phyloP scores from a whole-genome alignment of 371 early-diverging fungal species.

The Mortierella sp. region DNA sequence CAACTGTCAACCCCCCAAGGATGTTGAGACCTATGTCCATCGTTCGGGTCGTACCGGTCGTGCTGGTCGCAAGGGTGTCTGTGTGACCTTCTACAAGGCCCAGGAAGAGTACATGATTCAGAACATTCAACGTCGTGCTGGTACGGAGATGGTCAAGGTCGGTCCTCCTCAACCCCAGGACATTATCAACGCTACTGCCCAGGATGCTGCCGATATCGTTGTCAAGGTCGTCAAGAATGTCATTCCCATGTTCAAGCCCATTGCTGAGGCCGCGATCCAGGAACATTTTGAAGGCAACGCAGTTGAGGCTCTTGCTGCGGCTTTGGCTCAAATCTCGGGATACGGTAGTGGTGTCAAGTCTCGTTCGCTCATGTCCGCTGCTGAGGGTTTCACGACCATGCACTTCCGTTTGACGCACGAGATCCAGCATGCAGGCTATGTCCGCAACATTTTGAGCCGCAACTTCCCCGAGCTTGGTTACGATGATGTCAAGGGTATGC shows the following conservation, averaged over 20 bases:
- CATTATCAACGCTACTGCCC: conserved; percentile 82
- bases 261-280: conserved; percentile 78
- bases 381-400: conserved; percentile 83
- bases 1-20: conserved; percentile 96
- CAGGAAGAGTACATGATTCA: conserved; percentile 81
- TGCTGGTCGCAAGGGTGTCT: conserved; percentile 91
- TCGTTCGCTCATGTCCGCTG: conserved; percentile 85
- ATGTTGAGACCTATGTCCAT: conserved; percentile 96
- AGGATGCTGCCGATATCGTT: conserved; percentile 76
- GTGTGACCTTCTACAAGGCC: conserved; percentile 93
- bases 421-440: conserved; percentile 83
- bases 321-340: conserved; percentile 86
- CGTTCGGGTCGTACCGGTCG: conserved; percentile 98
- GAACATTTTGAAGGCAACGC: conserved; percentile 62
- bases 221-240: conserved; percentile 77
- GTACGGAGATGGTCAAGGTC: conserved; percentile 81
- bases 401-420: conserved; percentile 67
- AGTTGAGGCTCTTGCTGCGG: conserved; percentile 80
- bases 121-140: conserved; percentile 79
- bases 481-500: conserved; percentile 77
- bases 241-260: conserved; percentile 76
- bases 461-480: conserved; percentile 74
- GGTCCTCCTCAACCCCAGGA: conserved; percentile 91
- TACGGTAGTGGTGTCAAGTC: conserved; percentile 83
- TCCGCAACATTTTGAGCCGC: conserved; percentile 79